These are phyloP conservation scores for Warburgia ugandensis DNA, from an alignment of 164 flowering plant species.

Conservation along the genomic window DNA sequence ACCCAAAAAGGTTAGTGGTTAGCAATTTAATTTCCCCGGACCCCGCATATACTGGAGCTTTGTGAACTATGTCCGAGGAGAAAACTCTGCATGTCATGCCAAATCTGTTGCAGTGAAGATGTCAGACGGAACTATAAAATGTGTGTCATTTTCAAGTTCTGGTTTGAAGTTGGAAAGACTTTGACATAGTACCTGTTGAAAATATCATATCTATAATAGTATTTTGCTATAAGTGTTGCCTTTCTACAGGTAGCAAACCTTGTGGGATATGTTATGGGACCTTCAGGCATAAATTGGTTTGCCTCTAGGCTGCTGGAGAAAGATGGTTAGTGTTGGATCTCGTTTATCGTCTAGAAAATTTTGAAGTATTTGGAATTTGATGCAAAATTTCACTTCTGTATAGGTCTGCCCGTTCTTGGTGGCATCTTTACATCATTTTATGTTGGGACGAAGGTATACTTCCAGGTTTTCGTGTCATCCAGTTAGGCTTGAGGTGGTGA, in stretches of 20 bases:
- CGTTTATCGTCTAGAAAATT: background rate
- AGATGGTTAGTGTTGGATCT: slow-evolving; percentile 42
- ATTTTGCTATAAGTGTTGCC: background rate
- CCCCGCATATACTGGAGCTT: too few relatives aligned
- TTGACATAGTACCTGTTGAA: background rate
- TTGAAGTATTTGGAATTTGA: background rate
- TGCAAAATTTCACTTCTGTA: slow-evolving; percentile 2
- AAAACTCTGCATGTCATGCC: background rate
- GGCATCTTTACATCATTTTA: slow-evolving; percentile 76
- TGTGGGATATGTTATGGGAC: slow-evolving; percentile 89
- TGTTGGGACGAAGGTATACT: slow-evolving; percentile 94
- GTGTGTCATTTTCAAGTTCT: too few relatives aligned
- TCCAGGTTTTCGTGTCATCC: too few relatives aligned
- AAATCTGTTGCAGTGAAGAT: too few relatives aligned
- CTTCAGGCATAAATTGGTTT: slow-evolving; percentile 76
- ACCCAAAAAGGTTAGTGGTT: too few relatives aligned
- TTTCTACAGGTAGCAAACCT: slow-evolving; percentile 76
- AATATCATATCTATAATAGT: background rate
- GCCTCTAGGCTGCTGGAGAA: slow-evolving; percentile 47
- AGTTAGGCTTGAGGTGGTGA: too few relatives aligned
- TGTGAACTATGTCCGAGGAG: background rate
- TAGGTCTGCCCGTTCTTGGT: slow-evolving; percentile 66
- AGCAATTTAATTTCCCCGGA: too few relatives aligned
- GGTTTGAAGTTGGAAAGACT: background rate
- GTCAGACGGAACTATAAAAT: too few relatives aligned